phyloP scores from a whole-genome alignment of 768 basidiomycete genomes.

The Calocybe cyanea region DNA sequence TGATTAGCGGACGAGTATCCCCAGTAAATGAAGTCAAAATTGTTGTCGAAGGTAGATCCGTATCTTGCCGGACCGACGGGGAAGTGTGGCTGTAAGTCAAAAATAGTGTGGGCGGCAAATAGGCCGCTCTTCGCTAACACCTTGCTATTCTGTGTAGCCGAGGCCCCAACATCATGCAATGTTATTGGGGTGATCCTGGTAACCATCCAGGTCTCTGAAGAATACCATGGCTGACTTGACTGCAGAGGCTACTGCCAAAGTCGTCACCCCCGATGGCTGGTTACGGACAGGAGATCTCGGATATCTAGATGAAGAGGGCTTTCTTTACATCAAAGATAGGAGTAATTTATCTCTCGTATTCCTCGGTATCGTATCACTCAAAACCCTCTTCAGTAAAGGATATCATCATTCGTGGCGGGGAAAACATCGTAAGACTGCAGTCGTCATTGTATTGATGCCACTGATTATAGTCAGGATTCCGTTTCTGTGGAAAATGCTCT shows the following conservation, averaged over 20 bases:
- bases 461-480: slow-evolving; percentile 42
- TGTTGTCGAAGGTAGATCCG: slow-evolving; percentile 32
- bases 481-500: slow-evolving; percentile 58
- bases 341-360: slow-evolving; percentile 23
- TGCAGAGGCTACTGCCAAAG: slow-evolving; percentile 40
- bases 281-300: slow-evolving; percentile 55
- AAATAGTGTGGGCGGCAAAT: too few relatives aligned
- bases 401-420: slow-evolving; percentile 61
- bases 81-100: slow-evolving; percentile 48
- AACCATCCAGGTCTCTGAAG: neutral
- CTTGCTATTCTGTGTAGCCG: slow-evolving; percentile 28
- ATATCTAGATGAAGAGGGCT: slow-evolving; percentile 50
- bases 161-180: slow-evolving; percentile 62
- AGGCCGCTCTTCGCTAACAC: too few relatives aligned
- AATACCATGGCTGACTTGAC: neutral
- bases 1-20: slow-evolving; percentile 47
- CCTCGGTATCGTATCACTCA: neutral
- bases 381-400: slow-evolving; percentile 44
- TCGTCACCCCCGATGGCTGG: slow-evolving; percentile 54
- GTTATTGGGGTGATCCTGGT: slow-evolving; percentile 59
- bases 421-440: slow-evolving; percentile 53
- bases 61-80: slow-evolving; percentile 35
- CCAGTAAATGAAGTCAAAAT: slow-evolving; percentile 57
- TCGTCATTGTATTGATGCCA: neutral
- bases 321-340: slow-evolving; percentile 56